These are phyloP conservation scores for Tagetes erecta DNA, from an alignment of 129 eudicot genomes.

Conservation along the genomic window DNA sequence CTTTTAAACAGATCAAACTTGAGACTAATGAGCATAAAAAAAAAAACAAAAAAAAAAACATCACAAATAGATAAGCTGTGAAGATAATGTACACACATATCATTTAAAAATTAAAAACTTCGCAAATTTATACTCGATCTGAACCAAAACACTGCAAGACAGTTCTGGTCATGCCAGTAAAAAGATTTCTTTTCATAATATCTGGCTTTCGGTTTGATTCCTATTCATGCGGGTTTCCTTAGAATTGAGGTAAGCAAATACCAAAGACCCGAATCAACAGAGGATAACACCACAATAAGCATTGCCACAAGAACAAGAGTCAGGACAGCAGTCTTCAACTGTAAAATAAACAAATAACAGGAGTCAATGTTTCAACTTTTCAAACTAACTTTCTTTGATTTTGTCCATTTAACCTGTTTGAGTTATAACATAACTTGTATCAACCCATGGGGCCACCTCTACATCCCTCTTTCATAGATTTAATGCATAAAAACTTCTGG, in stretches of 20 bases:
- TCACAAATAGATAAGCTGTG: too few species aligned
- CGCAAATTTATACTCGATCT: too few species aligned
- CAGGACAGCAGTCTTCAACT: slow-evolving; percentile 85
- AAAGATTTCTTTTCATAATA: neutral
- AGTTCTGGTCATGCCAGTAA: neutral
- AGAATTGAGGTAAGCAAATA: slow-evolving; percentile 58
- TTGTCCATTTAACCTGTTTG: neutral
- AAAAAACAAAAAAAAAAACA: too few species aligned
- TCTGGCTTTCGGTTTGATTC: neutral
- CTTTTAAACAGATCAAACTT: too few species aligned
- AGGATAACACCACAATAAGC: slow-evolving; percentile 76
- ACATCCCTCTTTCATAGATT: neutral
- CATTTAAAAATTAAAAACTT: too few species aligned
- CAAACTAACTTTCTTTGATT: neutral
- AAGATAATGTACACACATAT: too few species aligned
- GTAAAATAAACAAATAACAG: slow-evolving; percentile 29
- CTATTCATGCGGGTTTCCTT: slow-evolving; percentile 47
- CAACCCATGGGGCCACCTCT: neutral
- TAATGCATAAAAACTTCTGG: neutral
- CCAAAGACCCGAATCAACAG: slow-evolving; percentile 78
- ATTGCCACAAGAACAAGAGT: slow-evolving; percentile 86
- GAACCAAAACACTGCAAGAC: too few species aligned
- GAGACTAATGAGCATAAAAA: too few species aligned
- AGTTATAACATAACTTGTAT: neutral
- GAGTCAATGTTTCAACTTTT: neutral